phyloP scores from a whole-genome alignment of 768 basidiomycete species.

The Tylopilus sp. region DNA sequence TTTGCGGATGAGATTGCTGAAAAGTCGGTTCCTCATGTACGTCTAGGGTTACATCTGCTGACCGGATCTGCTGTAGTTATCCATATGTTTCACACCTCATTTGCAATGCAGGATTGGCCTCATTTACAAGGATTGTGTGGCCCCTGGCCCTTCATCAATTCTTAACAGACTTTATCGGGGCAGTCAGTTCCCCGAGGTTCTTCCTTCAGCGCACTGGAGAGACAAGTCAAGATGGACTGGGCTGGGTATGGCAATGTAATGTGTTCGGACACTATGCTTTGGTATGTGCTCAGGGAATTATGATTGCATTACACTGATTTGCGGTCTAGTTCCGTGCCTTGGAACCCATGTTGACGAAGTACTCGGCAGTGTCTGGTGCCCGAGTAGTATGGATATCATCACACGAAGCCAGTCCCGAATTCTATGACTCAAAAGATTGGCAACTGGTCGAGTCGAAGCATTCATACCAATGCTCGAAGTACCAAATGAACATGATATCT shows the following conservation, averaged over 20 bases:
- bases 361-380: conserved; percentile 40
- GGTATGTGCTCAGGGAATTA: conserved; percentile 41
- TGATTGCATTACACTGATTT: conserved; percentile 2
- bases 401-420: conserved; percentile 51
- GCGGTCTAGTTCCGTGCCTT: conserved; percentile 57
- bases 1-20: conserved; percentile 54
- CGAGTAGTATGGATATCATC: conserved; percentile 83
- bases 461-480: conserved; percentile 73
- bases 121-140: conserved; percentile 56
- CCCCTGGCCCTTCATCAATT: conserved; percentile 44
- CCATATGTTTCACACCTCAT: conserved; percentile 79
- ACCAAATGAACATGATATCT: conserved; percentile 69
- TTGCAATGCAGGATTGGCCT: conserved; percentile 73
- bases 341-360: conserved; percentile 47
- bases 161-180: conserved; percentile 39
- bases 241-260: conserved; percentile 84
- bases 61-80: conserved; percentile 44
- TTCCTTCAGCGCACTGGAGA: conserved; percentile 58
- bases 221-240: conserved; percentile 63
- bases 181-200: conserved; percentile 53
- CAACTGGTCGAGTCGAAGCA: conserved; percentile 58
- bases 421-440: conserved; percentile 65
- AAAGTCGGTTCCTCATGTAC: conserved; percentile 42
- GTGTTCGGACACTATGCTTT: conserved; percentile 78
- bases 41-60: neutral